Percentiles rank a stretch among this genome's conserved stretches.
phyloP scores from a whole-genome alignment of 2,329 filamentous ascomycete species.

The Stachybotrys echinatus region DNA sequence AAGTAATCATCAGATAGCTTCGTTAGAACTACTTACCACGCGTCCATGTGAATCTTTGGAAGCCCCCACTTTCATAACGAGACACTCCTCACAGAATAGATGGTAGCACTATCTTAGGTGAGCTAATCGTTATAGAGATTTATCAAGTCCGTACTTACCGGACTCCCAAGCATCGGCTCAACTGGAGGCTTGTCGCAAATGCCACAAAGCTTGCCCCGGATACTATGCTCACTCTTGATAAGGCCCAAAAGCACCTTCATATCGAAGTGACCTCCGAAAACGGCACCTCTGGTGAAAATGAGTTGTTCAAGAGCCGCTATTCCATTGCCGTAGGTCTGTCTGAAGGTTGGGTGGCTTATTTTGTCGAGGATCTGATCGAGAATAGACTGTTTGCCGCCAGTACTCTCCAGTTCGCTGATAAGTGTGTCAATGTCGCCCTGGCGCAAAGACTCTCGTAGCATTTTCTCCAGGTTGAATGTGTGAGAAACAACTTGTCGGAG shows the following conservation, averaged over 20 bases:
- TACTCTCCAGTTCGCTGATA: neutral
- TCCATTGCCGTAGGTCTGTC: slow-evolving; percentile 8
- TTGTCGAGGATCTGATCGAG: slow-evolving; percentile 5
- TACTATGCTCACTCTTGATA: slow-evolving; percentile 6
- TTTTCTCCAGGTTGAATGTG: slow-evolving; percentile 18
- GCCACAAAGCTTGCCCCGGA: slow-evolving; percentile 1
- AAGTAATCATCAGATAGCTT: neutral
- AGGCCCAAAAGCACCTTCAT: slow-evolving; percentile 10
- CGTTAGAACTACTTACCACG: too few relatives aligned
- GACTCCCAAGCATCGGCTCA: neutral
- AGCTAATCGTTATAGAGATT: fast-evolving
- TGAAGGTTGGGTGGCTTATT: neutral
- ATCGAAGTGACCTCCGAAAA: slow-evolving; percentile 13
- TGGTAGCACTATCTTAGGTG: slow-evolving; percentile 22
- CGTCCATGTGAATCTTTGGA: neutral
- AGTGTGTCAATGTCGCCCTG: neutral
- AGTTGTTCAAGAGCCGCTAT: slow-evolving; percentile 5
- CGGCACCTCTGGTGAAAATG: neutral
- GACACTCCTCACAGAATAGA: slow-evolving; percentile 21
- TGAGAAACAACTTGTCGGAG: slow-evolving; percentile 20
- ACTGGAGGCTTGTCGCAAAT: neutral
- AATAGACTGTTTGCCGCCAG: neutral
- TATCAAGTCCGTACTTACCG: slow-evolving; percentile 7
- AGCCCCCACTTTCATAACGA: slow-evolving; percentile 1
- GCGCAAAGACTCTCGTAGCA: slow-evolving; percentile 7